Evolutionary conservation across 176 grass and related monocot genomes (phyloP).

Genomic region (Lolium rigidum): DNA sequence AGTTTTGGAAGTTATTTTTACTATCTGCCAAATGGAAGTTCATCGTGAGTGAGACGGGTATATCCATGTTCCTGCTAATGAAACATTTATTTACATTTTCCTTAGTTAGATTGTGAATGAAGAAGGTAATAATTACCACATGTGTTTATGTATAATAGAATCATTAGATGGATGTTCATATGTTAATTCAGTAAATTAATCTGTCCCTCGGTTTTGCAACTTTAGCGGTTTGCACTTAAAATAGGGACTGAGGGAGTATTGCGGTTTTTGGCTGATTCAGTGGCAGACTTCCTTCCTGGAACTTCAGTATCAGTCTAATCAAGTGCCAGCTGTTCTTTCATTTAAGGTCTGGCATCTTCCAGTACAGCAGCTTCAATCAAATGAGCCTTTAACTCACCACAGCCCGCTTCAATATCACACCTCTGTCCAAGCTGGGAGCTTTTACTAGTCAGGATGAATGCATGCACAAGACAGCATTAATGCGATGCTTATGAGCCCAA

Average conservation of each 20-base stretch:
- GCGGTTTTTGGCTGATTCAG: conserved; percentile 24
- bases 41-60: background rate
- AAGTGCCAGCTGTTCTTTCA: conserved; percentile 51
- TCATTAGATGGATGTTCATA: background rate
- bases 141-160: background rate
- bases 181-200: background rate
- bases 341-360: conserved; percentile 63
- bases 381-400: conserved; percentile 48
- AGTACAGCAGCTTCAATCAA: conserved; percentile 57
- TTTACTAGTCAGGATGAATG: conserved; percentile 58
- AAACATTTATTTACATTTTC: background rate
- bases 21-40: background rate
- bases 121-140: no score
- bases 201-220: background rate
- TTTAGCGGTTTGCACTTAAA: background rate
- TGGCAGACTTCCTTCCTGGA: conserved; percentile 34
- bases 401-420: conserved; percentile 44
- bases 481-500: conserved; percentile 45
- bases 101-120: background rate
- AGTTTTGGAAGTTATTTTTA: background rate
- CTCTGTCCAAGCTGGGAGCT: conserved; percentile 55
- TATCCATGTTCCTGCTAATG: background rate
- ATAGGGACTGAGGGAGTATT: background rate
- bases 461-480: conserved; percentile 58
- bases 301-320: conserved; percentile 46